phyloP scores from a whole-genome alignment of 1,284 basidiomycete genomes.

The Anthracocystis panici-leucophaei region DNA sequence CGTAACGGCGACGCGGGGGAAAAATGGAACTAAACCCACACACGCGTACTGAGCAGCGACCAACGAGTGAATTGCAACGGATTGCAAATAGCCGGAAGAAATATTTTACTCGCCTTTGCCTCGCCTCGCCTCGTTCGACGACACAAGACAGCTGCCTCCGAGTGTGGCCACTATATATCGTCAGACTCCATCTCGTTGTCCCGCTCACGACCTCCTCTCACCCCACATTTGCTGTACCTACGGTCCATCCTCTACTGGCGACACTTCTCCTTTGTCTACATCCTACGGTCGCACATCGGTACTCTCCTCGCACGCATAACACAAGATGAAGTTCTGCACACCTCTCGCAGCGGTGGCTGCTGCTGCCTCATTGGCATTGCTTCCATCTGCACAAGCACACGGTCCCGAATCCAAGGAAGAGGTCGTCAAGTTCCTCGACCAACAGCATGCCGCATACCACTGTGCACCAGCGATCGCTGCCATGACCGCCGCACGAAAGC shows the following conservation, averaged over 20 bases:
- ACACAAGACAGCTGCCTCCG: background rate
- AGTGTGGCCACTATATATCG: background rate
- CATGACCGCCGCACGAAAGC: conserved; percentile 67
- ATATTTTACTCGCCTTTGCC: conserved; percentile 8
- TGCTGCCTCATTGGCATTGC: conserved; percentile 37
- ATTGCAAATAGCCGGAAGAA: conserved; percentile 48
- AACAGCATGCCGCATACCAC: conserved; percentile 69
- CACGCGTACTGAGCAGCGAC: background rate
- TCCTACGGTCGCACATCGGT: conserved; percentile 1
- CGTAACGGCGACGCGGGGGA: conserved; percentile 6
- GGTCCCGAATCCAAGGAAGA: conserved; percentile 66
- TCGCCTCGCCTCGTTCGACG: background rate
- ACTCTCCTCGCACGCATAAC: background rate
- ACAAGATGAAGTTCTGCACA: conserved; percentile 44
- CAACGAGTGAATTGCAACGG: background rate
- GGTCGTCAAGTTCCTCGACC: conserved; percentile 62
- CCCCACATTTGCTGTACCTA: background rate
- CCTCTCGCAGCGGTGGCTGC: conserved; percentile 38
- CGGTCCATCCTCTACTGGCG: background rate
- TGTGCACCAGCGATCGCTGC: conserved; percentile 70
- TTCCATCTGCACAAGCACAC: conserved; percentile 56
- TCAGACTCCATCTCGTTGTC: background rate
- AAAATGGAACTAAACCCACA: background rate
- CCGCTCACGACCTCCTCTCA: background rate
- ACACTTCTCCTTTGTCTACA: background rate